Conservation (phyloP, 129 eudicot species). For the Gnaphalium uliginosum region DNA sequence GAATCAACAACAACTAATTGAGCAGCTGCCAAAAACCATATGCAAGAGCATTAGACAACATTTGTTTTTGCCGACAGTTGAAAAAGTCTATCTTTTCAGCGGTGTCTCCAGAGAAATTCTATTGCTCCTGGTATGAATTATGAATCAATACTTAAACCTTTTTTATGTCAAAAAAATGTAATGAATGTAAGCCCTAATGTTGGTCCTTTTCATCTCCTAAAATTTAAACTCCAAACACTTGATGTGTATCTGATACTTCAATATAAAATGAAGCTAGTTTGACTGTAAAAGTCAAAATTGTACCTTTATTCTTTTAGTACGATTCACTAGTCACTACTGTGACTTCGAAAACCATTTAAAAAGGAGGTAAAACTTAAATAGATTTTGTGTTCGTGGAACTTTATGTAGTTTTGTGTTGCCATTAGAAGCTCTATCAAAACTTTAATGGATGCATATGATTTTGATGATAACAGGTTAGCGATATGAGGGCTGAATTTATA, state of each 20-base stretch:
- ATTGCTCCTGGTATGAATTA: conserved; percentile 60
- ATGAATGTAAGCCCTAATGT: not conserved
- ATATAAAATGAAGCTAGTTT: not conserved
- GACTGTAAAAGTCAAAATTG: not conserved
- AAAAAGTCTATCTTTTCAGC: conserved; percentile 67
- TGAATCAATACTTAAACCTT: not conserved
- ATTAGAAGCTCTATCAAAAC: not conserved
- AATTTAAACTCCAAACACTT: too few relatives aligned
- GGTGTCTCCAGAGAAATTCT: conserved; percentile 75
- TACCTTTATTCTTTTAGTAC: not conserved
- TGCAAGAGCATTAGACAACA: conserved; percentile 83
- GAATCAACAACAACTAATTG: conserved; percentile 80
- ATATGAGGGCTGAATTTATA: conserved; percentile 84
- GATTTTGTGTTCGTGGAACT: not conserved
- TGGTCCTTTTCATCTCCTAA: not conserved
- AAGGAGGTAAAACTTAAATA: not conserved
- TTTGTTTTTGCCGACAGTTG: conserved; percentile 71
- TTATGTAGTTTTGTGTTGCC: not conserved
- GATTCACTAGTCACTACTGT: not conserved
- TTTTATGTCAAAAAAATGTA: conserved; percentile 14
- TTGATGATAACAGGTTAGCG: conserved; percentile 51
- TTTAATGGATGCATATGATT: not conserved
- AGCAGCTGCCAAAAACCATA: conserved; percentile 82
- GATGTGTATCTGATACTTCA: not conserved
- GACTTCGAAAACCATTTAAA: not conserved